Conservation (phyloP, 2,329 filamentous ascomycete species). For the Beauveria bassiana region DNA sequence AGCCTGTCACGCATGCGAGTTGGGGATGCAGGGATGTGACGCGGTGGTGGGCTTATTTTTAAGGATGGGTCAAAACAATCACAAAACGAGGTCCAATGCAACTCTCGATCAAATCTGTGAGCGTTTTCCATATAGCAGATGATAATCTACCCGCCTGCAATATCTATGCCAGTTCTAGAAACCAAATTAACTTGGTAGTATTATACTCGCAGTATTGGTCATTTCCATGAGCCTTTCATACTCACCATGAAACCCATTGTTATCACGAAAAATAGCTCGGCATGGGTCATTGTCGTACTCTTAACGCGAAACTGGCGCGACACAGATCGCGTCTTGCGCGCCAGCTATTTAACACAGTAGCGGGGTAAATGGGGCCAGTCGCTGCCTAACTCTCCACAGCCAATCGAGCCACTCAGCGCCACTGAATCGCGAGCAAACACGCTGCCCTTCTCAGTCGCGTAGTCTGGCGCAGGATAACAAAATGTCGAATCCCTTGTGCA, state of each 20-base stretch:
- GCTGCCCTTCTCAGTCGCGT: neutral
- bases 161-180: too few relatives aligned
- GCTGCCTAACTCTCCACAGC: neutral
- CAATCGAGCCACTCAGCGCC: neutral
- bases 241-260: too few relatives aligned
- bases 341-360: slow-evolving; percentile 1
- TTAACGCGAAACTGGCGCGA: slow-evolving; percentile 6
- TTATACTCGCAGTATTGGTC: too few relatives aligned
- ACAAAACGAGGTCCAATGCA: neutral
- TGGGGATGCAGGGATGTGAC: neutral
- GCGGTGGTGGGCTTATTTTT: neutral
- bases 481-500: neutral
- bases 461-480: neutral
- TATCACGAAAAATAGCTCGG: too few relatives aligned
- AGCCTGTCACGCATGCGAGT: neutral
- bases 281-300: neutral
- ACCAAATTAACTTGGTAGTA: too few relatives aligned
- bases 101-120: too few relatives aligned
- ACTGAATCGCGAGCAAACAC: neutral
- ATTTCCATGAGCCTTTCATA: too few relatives aligned
- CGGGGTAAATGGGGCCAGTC: neutral
- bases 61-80: neutral
- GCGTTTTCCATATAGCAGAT: too few relatives aligned
- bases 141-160: too few relatives aligned
- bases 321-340: neutral